Evolutionary conservation across 345 rosid species (phyloP).

Genomic region (Pistacia atlantica): DNA sequence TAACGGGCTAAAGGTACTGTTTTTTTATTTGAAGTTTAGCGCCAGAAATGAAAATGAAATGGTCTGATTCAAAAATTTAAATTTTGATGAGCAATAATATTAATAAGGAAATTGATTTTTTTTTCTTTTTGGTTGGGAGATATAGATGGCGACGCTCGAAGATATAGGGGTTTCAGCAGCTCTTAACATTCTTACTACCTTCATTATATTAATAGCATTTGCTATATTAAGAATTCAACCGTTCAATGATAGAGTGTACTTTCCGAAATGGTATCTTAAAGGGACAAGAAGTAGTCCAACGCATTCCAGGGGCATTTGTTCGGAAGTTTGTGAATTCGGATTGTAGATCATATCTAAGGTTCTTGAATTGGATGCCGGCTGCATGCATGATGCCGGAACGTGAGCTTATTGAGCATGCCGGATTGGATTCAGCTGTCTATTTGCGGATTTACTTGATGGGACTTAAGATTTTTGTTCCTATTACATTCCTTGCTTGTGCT

Average conservation of each 20-base stretch:
- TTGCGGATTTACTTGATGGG: conserved; percentile 93
- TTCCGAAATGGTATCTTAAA: conserved; percentile 94
- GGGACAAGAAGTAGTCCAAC: conserved; percentile 77
- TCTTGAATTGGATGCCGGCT: conserved; percentile 92
- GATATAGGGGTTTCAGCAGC: conserved; percentile 88
- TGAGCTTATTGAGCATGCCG: conserved; percentile 96
- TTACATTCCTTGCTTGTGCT: conserved; percentile 75
- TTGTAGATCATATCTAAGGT: conserved; percentile 60
- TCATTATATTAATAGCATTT: conserved; percentile 72
- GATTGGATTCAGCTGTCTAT: conserved; percentile 92
- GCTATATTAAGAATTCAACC: conserved; percentile 89
- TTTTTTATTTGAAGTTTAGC: too few species aligned
- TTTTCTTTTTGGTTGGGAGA: conserved; percentile 9
- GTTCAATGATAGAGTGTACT: conserved; percentile 91
- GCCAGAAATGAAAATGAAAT: too few species aligned
- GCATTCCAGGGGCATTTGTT: conserved; percentile 51
- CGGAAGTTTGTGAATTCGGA: conserved; percentile 73
- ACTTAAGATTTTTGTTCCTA: conserved; percentile 85
- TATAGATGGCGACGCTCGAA: conserved; percentile 77
- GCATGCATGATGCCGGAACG: conserved; percentile 94
- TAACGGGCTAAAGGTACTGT: too few species aligned
- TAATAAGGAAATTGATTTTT: too few species aligned
- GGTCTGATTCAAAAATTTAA: too few species aligned
- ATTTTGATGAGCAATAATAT: not conserved
- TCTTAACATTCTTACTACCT: conserved; percentile 69